Conservation (phyloP, 164 flowering plant genomes). For the Magnolia changhungtana region DNA sequence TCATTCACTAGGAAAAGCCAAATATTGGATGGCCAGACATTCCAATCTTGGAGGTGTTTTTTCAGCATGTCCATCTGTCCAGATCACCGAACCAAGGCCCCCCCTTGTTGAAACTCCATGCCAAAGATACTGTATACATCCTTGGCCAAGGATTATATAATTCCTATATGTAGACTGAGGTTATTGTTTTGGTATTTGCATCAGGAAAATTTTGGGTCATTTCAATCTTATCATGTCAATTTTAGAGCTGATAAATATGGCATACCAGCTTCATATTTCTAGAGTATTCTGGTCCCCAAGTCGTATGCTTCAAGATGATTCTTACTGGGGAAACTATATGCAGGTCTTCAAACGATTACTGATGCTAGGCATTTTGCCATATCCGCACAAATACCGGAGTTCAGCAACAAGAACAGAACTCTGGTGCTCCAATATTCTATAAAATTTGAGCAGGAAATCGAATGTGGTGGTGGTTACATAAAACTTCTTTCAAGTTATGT, state of each 20-base stretch:
- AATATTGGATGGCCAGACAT: too few relatives aligned
- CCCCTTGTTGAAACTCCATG: too few relatives aligned
- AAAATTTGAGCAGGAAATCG: conserved; percentile 81
- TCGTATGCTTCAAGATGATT: background rate
- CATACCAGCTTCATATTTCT: background rate
- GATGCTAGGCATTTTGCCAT: conserved; percentile 78
- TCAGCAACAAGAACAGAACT: conserved; percentile 69
- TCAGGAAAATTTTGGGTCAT: too few relatives aligned
- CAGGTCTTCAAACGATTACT: conserved; percentile 66
- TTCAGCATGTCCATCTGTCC: too few relatives aligned
- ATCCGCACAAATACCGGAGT: conserved; percentile 81
- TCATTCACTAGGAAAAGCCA: too few relatives aligned
- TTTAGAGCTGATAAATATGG: background rate
- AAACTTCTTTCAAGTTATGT: conserved; percentile 85
- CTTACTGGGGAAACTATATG: conserved; percentile 8
- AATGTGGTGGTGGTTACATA: conserved; percentile 90
- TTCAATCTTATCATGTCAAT: too few relatives aligned
- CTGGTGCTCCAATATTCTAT: conserved; percentile 77
- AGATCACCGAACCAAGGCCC: too few relatives aligned
- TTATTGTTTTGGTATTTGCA: too few relatives aligned
- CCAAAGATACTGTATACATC: too few relatives aligned
- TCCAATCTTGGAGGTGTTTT: too few relatives aligned
- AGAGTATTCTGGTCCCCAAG: background rate
- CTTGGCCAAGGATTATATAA: too few relatives aligned
- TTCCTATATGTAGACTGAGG: too few relatives aligned